phyloP scores from a whole-genome alignment of 768 basidiomycete genomes.

The Rhodocollybia butyracea region DNA sequence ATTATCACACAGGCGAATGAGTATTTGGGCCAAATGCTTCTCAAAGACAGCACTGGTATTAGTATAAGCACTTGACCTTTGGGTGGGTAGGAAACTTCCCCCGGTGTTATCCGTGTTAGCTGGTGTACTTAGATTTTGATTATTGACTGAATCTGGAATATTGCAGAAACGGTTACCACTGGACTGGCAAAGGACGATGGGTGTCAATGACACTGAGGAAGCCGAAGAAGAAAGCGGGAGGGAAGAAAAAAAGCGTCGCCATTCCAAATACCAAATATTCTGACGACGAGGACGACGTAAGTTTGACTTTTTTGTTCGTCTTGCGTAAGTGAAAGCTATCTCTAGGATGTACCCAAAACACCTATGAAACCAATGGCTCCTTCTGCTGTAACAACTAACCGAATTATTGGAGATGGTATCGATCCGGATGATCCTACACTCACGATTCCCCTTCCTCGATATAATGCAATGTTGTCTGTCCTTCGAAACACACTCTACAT shows the following conservation, averaged over 20 bases:
- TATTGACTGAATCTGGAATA: too few species aligned
- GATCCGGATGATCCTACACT: constrained; percentile 65
- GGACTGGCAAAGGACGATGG: constrained; percentile 75
- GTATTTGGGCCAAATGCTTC: too few species aligned
- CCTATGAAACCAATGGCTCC: neutral
- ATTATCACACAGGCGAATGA: too few species aligned
- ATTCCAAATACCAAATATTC: constrained; percentile 14
- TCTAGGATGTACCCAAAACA: neutral
- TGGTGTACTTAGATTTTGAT: too few species aligned
- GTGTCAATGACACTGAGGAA: constrained; percentile 65
- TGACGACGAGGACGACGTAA: constrained; percentile 18
- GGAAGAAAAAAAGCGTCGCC: constrained; percentile 31
- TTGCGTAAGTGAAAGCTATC: neutral
- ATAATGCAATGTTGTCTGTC: constrained; percentile 88
- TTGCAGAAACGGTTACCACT: constrained; percentile 73
- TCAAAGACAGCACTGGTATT: too few species aligned
- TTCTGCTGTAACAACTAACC: constrained; percentile 4
- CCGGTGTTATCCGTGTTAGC: too few species aligned
- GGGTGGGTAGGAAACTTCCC: too few species aligned
- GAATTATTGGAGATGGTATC: constrained; percentile 22
- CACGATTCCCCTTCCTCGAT: constrained; percentile 67
- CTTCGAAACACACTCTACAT: constrained; percentile 84
- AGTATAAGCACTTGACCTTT: too few species aligned
- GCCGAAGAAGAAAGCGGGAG: constrained; percentile 48
- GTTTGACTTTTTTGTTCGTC: neutral